These are phyloP conservation scores for Fraxinus cuspidata DNA, from an alignment of 257 asterid species.

Conservation along the genomic window DNA sequence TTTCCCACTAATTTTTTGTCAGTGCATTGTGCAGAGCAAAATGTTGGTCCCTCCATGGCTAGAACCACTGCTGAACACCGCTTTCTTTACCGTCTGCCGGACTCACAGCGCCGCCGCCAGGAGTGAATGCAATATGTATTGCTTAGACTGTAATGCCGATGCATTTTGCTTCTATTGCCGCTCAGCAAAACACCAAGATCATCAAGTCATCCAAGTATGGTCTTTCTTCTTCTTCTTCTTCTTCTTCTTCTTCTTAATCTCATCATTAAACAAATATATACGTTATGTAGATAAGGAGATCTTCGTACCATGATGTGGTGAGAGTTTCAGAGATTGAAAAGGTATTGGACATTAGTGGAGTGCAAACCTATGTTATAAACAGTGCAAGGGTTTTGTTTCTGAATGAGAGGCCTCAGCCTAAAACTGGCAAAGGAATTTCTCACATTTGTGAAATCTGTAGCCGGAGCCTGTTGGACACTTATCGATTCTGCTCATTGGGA, in stretches of 20 bases:
- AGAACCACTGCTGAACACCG: slow-evolving; percentile 49
- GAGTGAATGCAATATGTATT: slow-evolving; percentile 76
- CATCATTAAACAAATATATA: neutral
- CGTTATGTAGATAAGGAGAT: slow-evolving; percentile 71
- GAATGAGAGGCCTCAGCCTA: slow-evolving; percentile 92
- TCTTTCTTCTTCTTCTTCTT: too few species aligned
- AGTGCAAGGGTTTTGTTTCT: slow-evolving; percentile 95
- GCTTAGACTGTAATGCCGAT: slow-evolving; percentile 58
- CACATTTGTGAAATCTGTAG: slow-evolving; percentile 85
- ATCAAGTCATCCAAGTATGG: slow-evolving; percentile 72
- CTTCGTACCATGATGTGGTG: slow-evolving; percentile 97
- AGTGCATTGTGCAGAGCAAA: slow-evolving; percentile 10
- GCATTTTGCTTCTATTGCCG: slow-evolving; percentile 79
- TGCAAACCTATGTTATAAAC: slow-evolving; percentile 88
- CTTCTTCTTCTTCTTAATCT: too few species aligned
- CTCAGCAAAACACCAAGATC: slow-evolving; percentile 68
- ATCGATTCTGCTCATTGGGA: slow-evolving; percentile 88
- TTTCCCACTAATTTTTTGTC: too few species aligned
- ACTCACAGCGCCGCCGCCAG: slow-evolving; percentile 57
- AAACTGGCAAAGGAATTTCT: slow-evolving; percentile 65
- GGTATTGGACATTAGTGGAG: slow-evolving; percentile 80
- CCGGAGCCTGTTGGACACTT: slow-evolving; percentile 81
- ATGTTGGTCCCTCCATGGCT: slow-evolving; percentile 77
- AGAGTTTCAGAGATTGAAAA: slow-evolving; percentile 91
- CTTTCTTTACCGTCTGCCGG: slow-evolving; percentile 63